Evolutionary conservation across 495 filamentous ascomycete species (phyloP).

Genomic region (Podospora appendiculata): DNA sequence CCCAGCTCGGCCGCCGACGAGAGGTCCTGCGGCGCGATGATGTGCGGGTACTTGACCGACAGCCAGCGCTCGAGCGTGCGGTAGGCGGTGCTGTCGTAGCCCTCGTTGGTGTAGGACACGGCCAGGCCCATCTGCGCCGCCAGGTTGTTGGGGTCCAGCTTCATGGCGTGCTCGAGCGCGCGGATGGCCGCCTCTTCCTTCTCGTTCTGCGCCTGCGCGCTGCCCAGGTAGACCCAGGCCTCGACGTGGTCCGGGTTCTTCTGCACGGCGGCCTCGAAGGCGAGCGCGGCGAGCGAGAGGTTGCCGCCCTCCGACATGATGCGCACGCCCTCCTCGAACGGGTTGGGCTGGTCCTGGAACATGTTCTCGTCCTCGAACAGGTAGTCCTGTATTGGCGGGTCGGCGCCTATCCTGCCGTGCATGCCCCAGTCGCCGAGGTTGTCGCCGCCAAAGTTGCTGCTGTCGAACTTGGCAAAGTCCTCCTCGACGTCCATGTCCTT

Average conservation of each 20-base stretch:
- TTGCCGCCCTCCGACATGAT: constrained; percentile 92
- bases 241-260: constrained; percentile 80
- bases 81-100: constrained; percentile 94
- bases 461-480: constrained; percentile 54
- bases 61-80: constrained; percentile 96
- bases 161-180: constrained; percentile 87
- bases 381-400: constrained; percentile 79
- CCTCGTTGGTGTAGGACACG: constrained; percentile 98
- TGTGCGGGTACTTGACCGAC: constrained; percentile 77
- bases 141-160: constrained; percentile 77
- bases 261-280: constrained; percentile 95
- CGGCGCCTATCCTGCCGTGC: constrained; percentile 40
- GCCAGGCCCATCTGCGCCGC: constrained; percentile 89
- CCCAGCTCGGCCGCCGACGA: constrained; percentile 68
- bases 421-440: constrained; percentile 52
- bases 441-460: constrained; percentile 63
- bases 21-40: constrained; percentile 61
- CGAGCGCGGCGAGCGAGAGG: constrained; percentile 84
- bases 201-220: constrained; percentile 93
- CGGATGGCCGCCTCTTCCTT: constrained; percentile 97
- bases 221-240: constrained; percentile 87
- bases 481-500: constrained; percentile 63
- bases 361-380: constrained; percentile 91
- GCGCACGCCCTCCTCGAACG: constrained; percentile 83
- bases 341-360: constrained; percentile 65